Conservation (phyloP, 768 basidiomycete genomes). For the Mycena maculata region DNA sequence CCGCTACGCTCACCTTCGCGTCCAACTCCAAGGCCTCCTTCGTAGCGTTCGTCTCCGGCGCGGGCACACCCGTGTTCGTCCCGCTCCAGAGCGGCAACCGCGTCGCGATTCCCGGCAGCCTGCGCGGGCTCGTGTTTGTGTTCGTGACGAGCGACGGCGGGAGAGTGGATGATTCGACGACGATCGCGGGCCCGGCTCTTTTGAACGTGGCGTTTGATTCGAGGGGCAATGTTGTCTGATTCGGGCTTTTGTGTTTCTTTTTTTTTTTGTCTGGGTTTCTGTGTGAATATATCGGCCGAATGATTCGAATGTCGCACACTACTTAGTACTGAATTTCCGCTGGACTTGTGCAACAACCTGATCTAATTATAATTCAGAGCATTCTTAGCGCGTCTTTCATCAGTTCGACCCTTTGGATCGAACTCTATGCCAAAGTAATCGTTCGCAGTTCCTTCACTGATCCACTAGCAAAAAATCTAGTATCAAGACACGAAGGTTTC, state of each 20-base stretch:
- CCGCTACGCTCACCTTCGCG: slow-evolving; percentile 42
- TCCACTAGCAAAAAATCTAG: too few species aligned
- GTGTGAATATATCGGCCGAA: not conserved
- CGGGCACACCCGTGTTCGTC: slow-evolving; percentile 52
- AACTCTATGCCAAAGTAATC: too few species aligned
- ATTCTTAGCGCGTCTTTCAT: too few species aligned
- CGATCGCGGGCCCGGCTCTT: slow-evolving; percentile 69
- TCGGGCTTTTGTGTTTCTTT: not conserved
- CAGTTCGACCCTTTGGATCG: too few species aligned
- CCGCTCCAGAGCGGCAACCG: slow-evolving; percentile 47
- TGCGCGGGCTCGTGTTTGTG: slow-evolving; percentile 65
- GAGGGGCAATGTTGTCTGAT: slow-evolving; percentile 26
- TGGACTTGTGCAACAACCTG: too few species aligned
- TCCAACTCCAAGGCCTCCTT: slow-evolving; percentile 40
- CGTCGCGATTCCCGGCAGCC: slow-evolving; percentile 53
- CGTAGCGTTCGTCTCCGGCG: slow-evolving; percentile 62
- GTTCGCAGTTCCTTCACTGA: too few species aligned
- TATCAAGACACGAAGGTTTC: too few species aligned
- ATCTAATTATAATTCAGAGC: too few species aligned
- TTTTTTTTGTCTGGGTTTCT: not conserved
- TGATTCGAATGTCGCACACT: too few species aligned
- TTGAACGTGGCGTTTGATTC: slow-evolving; percentile 52
- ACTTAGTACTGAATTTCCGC: too few species aligned
- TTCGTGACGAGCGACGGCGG: slow-evolving; percentile 55
- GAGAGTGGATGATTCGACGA: slow-evolving; percentile 57